A percentile compares a stretch with the other conserved stretches of the same genome.
Conservation (phyloP, 495 filamentous ascomycete genomes). For the Penicillium chermesinum region DNA sequence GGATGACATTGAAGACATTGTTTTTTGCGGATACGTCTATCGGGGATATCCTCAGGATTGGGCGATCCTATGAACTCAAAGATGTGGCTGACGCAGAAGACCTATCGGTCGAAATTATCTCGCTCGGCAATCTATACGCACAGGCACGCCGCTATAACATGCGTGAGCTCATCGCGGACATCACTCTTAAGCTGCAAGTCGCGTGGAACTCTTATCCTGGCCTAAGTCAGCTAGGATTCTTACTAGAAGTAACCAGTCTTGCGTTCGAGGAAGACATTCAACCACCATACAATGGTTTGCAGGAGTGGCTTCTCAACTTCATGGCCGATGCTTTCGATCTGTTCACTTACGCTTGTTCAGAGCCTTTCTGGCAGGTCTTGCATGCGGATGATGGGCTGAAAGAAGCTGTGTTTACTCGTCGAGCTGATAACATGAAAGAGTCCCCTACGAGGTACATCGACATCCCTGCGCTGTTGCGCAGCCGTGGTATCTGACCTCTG, state of each 20-base stretch:
- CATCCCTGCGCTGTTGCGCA: conserved; percentile 1
- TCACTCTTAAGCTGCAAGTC: conserved; percentile 17
- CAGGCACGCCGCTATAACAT: conserved; percentile 3
- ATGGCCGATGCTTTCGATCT: conserved; percentile 14
- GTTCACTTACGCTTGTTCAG: conserved; percentile 3
- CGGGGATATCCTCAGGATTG: not conserved
- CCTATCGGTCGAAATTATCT: conserved; percentile 2
- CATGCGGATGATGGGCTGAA: not conserved
- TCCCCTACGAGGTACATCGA: conserved; percentile 7
- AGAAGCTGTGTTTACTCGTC: not conserved
- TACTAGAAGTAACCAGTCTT: conserved; percentile 5
- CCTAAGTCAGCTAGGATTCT: conserved; percentile 3
- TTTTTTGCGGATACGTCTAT: not conserved
- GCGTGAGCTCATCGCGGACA: conserved; percentile 2
- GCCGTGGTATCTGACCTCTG: conserved; percentile 7
- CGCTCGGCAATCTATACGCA: conserved; percentile 11
- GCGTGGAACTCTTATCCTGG: conserved; percentile 23
- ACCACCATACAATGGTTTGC: conserved; percentile 6
- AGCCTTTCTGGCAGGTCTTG: conserved; percentile 9
- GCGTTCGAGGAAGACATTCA: not conserved
- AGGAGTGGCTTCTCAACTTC: conserved; percentile 16
- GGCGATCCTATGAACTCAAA: conserved; percentile 1
- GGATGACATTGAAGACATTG: not conserved
- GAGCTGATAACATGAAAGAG: not conserved
- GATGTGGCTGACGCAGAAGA: not conserved